Evolutionary conservation across 176 grass and related monocot genomes (phyloP), one percentile per base, ranked within the genome.

Genomic region (Elaeis guineensis): DNA sequence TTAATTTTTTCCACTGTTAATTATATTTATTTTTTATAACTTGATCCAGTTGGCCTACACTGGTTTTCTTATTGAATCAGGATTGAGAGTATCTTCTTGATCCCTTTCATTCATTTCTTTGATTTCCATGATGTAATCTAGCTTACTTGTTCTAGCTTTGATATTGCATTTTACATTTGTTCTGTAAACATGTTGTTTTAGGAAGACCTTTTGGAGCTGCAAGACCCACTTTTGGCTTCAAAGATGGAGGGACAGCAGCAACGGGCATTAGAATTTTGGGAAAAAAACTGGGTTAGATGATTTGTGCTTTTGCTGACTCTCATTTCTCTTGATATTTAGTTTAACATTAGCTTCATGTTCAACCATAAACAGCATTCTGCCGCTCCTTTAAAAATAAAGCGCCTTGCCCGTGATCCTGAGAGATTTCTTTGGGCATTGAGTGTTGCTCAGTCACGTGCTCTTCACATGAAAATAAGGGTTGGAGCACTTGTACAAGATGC

Each of bases 371-470:
- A 96, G 92, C 73, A 85, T 19, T 83, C 85, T 76, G 62, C 80
- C 30, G 70, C 82, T 50, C 83, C 92, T 74, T 71, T 96, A 61
- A 96, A 96, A 77, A 72, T 96, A 77, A 90, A 77, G 67, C 86
- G 86, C 25, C 92, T 96, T 79, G 92, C 86, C 52, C 61, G 6
- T 85, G 92, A 90, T 50, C 77, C 73, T 5, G 92, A 87, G 55
- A 87, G 92, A 72, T 96, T 96, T 84, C 92, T 90, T 53, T 96
- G 92, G 92, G 92, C 92, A 69, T 57, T 96, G 57, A 71, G 83
- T 79, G 85, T 90, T 32, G 78, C 76, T 17, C 92, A 80, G 28
- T 90, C 92, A 50, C 80, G 86, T 53, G 78, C 83, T 69, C 50
- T 96, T 61, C 75, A 64, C 64, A 59, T 96, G 84, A 74, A 90